A percentile compares a stretch with the other conserved stretches of the same genome.
Evolutionary conservation across 2,329 filamentous ascomycete species (phyloP).

Genomic region (Fusarium newnesense): DNA sequence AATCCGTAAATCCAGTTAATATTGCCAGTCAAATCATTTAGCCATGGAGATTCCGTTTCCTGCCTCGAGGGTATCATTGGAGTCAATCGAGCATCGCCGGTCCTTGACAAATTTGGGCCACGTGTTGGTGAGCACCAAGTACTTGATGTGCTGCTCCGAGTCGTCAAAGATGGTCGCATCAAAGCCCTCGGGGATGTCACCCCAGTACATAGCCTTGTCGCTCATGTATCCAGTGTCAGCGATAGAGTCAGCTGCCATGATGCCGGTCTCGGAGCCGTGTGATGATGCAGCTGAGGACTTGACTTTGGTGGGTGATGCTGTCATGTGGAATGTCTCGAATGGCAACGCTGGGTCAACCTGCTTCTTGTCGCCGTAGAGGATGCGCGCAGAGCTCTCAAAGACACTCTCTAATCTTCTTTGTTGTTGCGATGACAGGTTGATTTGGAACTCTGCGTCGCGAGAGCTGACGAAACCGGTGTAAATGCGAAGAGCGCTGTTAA

Average conservation of each 20-base stretch:
- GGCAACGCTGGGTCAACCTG: constrained; percentile 56
- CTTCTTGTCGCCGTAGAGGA: constrained; percentile 53
- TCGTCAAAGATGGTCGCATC: constrained; percentile 66
- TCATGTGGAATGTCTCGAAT: constrained; percentile 51
- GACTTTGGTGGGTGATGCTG: constrained; percentile 28
- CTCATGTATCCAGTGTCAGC: constrained; percentile 27
- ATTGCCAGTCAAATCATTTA: not conserved
- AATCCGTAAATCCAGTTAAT: not conserved
- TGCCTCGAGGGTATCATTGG: constrained; percentile 37
- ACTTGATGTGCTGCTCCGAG: constrained; percentile 70
- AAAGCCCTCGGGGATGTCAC: constrained; percentile 63
- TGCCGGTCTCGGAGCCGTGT: constrained; percentile 40
- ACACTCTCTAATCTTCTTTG: constrained; percentile 64
- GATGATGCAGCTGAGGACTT: constrained; percentile 32
- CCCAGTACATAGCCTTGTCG: constrained; percentile 50
- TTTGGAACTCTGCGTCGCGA: constrained; percentile 67
- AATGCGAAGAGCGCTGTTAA: constrained; percentile 65
- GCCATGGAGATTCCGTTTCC: constrained; percentile 24
- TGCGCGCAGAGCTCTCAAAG: constrained; percentile 65
- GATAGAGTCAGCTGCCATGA: constrained; percentile 27
- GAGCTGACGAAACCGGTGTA: constrained; percentile 43
- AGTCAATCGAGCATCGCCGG: constrained; percentile 48
- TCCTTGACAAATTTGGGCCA: constrained; percentile 70
- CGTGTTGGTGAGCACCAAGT: constrained; percentile 75
- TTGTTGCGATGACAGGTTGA: constrained; percentile 71